Conservation (phyloP, 177 flowering plant species). For the Vitis hybrid region DNA sequence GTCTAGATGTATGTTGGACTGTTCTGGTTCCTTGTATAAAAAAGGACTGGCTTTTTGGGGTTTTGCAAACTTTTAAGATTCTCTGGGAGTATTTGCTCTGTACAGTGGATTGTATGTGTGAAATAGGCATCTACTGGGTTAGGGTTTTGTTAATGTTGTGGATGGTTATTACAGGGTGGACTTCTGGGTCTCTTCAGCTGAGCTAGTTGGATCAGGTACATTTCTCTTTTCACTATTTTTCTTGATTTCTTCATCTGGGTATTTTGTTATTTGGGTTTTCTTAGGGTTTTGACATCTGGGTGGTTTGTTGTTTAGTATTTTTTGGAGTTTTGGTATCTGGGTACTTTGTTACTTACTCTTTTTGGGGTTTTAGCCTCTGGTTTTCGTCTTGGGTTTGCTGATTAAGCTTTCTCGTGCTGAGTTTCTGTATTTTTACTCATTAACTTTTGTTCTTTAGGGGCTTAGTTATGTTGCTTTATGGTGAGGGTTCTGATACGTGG, state of each 20-base stretch:
- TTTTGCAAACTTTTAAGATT: neutral
- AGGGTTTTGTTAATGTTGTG: neutral
- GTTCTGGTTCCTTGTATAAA: neutral
- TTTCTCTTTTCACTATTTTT: neutral
- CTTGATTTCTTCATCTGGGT: constrained; percentile 3
- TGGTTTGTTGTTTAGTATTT: neutral
- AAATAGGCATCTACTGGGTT: neutral
- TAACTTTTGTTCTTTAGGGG: neutral
- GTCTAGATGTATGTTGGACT: neutral
- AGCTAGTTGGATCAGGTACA: constrained; percentile 16
- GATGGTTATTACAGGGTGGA: neutral
- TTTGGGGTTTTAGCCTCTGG: neutral
- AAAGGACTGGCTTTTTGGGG: neutral
- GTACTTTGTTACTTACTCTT: neutral
- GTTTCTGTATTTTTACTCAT: neutral
- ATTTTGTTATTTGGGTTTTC: neutral
- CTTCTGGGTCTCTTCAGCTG: constrained; percentile 1
- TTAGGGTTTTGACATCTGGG: neutral
- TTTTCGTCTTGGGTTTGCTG: neutral
- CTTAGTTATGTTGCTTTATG: neutral
- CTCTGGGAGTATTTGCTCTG: neutral
- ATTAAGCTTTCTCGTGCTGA: neutral
- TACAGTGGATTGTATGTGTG: no score
- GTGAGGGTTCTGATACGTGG: neutral
- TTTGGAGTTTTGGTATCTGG: constrained; percentile 8